These are phyloP conservation scores for Acanthamoeba culbertsoni DNA, from an alignment of 208 protist species.

Conservation along the genomic window DNA sequence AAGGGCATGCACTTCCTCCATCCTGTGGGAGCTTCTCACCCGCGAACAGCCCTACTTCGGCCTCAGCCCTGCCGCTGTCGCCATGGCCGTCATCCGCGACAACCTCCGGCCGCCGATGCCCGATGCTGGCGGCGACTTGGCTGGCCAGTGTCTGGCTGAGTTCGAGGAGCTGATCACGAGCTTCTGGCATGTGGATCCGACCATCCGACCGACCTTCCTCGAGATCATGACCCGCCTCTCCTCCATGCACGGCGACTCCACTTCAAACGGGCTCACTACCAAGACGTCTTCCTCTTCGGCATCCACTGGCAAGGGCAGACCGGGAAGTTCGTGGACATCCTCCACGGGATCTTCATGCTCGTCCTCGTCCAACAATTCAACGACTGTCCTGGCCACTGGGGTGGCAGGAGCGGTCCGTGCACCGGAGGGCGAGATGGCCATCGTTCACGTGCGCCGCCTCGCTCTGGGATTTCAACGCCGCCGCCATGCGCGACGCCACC, in stretches of 20 bases:
- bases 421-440: neutral
- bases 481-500: conserved; percentile 41
- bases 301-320: neutral
- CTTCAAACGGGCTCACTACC: conserved; percentile 3
- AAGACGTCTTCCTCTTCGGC: neutral
- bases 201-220: conserved; percentile 29
- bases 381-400: neutral
- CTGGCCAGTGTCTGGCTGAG: neutral
- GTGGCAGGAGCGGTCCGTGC: neutral
- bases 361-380: neutral
- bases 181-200: conserved; percentile 20
- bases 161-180: conserved; percentile 29
- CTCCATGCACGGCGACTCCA: neutral
- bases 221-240: conserved; percentile 50
- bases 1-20: too few relatives aligned
- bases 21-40: too few relatives aligned
- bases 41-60: neutral
- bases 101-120: neutral
- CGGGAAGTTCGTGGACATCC: neutral
- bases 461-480: conserved; percentile 41
- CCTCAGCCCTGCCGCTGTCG: conserved; percentile 26
- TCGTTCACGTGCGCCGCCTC: conserved; percentile 20
- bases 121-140: too few relatives aligned
- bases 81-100: neutral
- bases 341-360: neutral